These are phyloP conservation scores for Cicer yamashitae DNA, from an alignment of 306 rosid genomes.

Conservation along the genomic window DNA sequence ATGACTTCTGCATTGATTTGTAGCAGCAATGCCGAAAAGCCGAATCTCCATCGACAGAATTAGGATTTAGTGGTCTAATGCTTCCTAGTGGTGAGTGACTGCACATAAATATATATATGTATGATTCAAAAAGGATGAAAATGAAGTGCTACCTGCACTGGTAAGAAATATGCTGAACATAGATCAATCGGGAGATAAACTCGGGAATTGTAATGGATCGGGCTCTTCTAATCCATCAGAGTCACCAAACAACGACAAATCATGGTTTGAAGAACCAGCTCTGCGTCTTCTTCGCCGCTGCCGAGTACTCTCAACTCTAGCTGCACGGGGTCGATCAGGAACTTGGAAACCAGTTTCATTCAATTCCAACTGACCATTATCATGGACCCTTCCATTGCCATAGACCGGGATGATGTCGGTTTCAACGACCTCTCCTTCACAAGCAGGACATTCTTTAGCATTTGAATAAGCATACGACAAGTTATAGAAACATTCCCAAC, in stretches of 20 bases:
- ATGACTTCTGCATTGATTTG: conserved; percentile 44
- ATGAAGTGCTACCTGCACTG: conserved; percentile 12
- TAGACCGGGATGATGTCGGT: conserved; percentile 66
- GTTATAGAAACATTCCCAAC: conserved; percentile 81
- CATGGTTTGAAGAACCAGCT: conserved; percentile 49
- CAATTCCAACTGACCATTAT: conserved; percentile 24
- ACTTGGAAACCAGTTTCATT: conserved; percentile 46
- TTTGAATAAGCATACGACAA: conserved; percentile 56
- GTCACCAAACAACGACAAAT: conserved; percentile 49
- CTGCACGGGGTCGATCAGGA: conserved; percentile 74
- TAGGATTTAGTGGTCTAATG: conserved; percentile 39
- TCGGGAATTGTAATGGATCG: conserved; percentile 34
- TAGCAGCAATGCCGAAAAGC: conserved; percentile 42
- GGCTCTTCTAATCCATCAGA: conserved; percentile 52
- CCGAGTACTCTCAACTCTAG: conserved; percentile 64
- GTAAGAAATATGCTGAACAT: conserved; percentile 32
- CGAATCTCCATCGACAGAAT: conserved; percentile 39
- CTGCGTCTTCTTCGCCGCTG: conserved; percentile 50
- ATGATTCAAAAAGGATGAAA: conserved; percentile 54
- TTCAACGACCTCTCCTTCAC: conserved; percentile 70
- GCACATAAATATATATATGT: conserved; percentile 11
- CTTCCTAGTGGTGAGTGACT: conserved; percentile 33
- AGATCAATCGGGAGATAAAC: conserved; percentile 44
- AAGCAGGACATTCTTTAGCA: conserved; percentile 76
- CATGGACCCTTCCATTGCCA: conserved; percentile 52